A percentile compares a stretch with the other conserved stretches of the same genome.
Conservation (phyloP, 805 yeast genomes). For the Candida ovalis region DNA sequence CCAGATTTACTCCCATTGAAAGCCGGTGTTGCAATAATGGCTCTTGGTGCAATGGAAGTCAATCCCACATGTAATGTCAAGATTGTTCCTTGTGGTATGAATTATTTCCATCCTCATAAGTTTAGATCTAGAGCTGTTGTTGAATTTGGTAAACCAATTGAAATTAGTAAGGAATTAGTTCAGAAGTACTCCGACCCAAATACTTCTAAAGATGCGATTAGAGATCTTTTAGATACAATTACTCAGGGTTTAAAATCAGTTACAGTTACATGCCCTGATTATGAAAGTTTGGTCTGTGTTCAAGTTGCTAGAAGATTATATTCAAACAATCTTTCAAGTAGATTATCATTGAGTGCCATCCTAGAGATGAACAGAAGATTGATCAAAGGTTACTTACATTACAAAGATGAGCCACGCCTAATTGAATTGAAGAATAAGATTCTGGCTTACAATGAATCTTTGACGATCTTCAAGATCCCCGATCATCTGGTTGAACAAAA, state of each 20-base stretch:
- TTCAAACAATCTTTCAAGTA: conserved; percentile 65
- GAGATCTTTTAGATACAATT: conserved; percentile 63
- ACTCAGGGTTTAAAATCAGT: conserved; percentile 76
- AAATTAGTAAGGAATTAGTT: conserved; percentile 58
- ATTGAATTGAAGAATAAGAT: conserved; percentile 59
- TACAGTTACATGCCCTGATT: conserved; percentile 85
- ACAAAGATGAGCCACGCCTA: conserved; percentile 65
- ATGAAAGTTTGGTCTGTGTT: conserved; percentile 81
- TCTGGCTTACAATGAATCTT: conserved; percentile 60
- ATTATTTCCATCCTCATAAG: conserved; percentile 93
- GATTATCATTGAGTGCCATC: conserved; percentile 74
- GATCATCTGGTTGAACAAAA: conserved; percentile 57
- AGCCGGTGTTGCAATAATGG: conserved; percentile 98
- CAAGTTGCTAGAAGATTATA: conserved; percentile 92
- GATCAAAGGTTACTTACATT: conserved; percentile 75
- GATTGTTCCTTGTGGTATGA: conserved; percentile 96
- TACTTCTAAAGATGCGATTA: conserved; percentile 69
- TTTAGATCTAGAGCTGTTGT: conserved; percentile 93
- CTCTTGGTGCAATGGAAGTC: conserved; percentile 84
- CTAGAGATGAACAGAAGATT: conserved; percentile 90
- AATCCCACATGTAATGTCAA: conserved; percentile 74
- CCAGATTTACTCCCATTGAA: conserved; percentile 87
- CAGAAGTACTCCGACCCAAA: conserved; percentile 55
- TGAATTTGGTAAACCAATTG: conserved; percentile 89
- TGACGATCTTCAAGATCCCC: conserved; percentile 46